Percentiles rank a stretch among this genome's conserved stretches.
These are phyloP conservation scores for Orbilia blumenaviensis DNA, from an alignment of 2,329 filamentous ascomycete genomes.

Conservation along the genomic window DNA sequence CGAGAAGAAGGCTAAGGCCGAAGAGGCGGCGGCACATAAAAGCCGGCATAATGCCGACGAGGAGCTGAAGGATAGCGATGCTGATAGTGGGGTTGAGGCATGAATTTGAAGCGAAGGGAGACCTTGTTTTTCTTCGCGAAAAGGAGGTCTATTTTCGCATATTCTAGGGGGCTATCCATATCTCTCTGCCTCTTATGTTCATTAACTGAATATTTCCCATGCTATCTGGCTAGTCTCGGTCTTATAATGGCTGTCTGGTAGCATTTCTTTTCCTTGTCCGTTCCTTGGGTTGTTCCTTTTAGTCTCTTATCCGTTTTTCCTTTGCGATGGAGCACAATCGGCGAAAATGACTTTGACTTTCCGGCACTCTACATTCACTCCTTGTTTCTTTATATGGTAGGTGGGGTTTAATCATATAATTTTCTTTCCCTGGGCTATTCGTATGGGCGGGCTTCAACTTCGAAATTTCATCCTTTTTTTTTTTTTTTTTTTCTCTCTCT, in stretches of 20 bases:
- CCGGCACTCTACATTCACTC: slow-evolving; percentile 6
- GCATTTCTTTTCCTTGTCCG: background rate
- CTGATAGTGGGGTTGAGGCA: slow-evolving; percentile 49
- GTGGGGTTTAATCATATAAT: background rate
- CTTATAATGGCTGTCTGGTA: background rate
- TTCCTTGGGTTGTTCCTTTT: slow-evolving; percentile 3
- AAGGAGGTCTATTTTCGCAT: background rate
- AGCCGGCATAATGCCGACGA: too few species aligned
- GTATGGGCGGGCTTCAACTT: background rate
- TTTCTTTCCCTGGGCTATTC: background rate
- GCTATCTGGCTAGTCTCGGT: too few species aligned
- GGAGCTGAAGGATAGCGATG: too few species aligned
- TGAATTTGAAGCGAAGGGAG: background rate
- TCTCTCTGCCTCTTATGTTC: slow-evolving; percentile 9
- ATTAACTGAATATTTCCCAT: slow-evolving; percentile 1
- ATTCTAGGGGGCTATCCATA: background rate
- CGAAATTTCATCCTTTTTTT: background rate
- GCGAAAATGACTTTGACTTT: slow-evolving; percentile 16
- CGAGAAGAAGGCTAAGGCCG: slow-evolving; percentile 61
- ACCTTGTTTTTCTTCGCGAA: background rate
- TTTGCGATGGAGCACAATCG: slow-evolving; percentile 34
- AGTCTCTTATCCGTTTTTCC: background rate
- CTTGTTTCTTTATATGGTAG: background rate
- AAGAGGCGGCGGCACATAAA: background rate
- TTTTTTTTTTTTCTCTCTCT: background rate